These are phyloP conservation scores for Xylaria sp. DNA, from an alignment of 2,329 filamentous ascomycete species.

Conservation along the genomic window DNA sequence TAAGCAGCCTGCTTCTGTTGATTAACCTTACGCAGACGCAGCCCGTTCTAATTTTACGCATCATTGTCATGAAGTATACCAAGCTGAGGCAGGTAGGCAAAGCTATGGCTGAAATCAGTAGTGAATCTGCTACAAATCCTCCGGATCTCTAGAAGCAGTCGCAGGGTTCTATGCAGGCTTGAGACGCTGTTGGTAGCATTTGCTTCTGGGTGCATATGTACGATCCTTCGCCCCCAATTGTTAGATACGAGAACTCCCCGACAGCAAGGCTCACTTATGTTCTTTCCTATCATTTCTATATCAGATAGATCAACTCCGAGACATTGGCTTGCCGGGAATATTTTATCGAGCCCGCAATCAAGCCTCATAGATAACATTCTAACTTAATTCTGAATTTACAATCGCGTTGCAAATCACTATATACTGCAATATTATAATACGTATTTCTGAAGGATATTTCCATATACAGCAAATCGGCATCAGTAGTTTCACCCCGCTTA, in stretches of 20 bases:
- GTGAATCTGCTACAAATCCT: neutral
- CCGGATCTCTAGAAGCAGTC: neutral
- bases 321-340: neutral
- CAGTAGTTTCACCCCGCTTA: no score
- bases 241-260: neutral
- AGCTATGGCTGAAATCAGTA: neutral
- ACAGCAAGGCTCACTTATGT: neutral
- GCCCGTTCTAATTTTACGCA: conserved; percentile 13
- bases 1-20: conserved; percentile 4
- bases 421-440: neutral
- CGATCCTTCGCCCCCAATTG: conserved; percentile 26
- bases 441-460: no score
- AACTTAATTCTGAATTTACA: neutral
- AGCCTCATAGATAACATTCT: neutral
- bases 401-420: neutral
- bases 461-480: neutral
- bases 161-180: conserved; percentile 20
- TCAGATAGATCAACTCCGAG: neutral
- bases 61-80: neutral
- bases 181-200: conserved; percentile 30
- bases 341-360: neutral
- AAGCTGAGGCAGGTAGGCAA: conserved; percentile 2
- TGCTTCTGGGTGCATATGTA: conserved; percentile 18
- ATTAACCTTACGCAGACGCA: conserved; percentile 6
- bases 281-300: neutral